Base-by-base conservation (phyloP, 345 rosid species). In the Excoecaria agallocha region DNA sequence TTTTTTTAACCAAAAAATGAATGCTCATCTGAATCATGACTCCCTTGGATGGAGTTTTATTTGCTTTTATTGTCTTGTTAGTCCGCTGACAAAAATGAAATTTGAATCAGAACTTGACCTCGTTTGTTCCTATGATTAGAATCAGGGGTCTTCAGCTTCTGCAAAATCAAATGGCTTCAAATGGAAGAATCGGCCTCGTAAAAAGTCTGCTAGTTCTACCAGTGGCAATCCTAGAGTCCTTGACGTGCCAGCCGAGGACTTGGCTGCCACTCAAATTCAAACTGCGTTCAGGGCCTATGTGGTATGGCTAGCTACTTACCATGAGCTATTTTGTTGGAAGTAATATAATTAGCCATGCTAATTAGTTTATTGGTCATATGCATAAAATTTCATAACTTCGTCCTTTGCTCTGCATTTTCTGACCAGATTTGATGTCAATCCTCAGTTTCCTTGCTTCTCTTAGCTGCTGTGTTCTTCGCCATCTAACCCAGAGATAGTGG, bases 281-380 rank as follows among this genome's bases (percentile, higher is more conserved):
- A 80, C 82, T 41, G 98, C 96, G 76, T 89, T 91, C 70, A 82
- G 90, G 76, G 97, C 97, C 62, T 89, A 89, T 74, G 78, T 73
- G 89, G 99, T 92, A 74, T 43, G 78, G 71, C 62, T 61, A 30
- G 69, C 58, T 55, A 25, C 20, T 17, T 50, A 5, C 37, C 20
- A 13, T 7, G 6, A 9, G 43, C 41, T 51, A 5, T 7, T 57
- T 20, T 6, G 7, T 20, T 11, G 13, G 61, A 3, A n/a, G 61
- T n/a, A 19, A 62, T 38, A 16, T 12, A 62, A 38, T 62, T 38
- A 12, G 1, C 6, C 20, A 39, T 37, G 66, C 8, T 25, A 30
- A 25, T 20, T 25, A 58, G 62, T 58, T 35, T 35, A 35, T 17
- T 39, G 2, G 6, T 5, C 16, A 63, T 39, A 9, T 63, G 13